Conservation (phyloP, 1,284 basidiomycete genomes). For the Tetrapyrgos nigripes region DNA sequence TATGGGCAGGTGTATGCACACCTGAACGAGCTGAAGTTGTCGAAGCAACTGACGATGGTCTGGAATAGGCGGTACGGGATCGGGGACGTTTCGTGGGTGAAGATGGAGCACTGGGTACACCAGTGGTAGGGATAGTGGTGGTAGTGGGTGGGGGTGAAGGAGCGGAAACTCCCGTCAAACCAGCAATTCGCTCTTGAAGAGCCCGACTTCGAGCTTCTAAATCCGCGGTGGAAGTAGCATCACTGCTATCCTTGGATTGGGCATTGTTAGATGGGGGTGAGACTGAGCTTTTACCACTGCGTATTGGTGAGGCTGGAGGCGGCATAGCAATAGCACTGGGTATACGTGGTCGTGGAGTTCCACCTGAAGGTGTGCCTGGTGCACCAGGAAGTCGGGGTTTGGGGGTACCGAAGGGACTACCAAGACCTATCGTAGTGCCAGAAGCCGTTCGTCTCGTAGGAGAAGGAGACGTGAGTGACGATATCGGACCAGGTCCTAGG, state of each 20-base stretch:
- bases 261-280: conserved; percentile 32
- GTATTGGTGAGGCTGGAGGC: conserved; percentile 67
- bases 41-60: conserved; percentile 20
- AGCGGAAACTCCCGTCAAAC: conserved; percentile 39
- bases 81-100: conserved; percentile 32
- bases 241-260: conserved; percentile 40
- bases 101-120: background rate
- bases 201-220: conserved; percentile 47
- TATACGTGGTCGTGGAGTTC: conserved; percentile 65
- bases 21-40: background rate
- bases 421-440: conserved; percentile 35
- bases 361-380: conserved; percentile 45
- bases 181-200: conserved; percentile 60
- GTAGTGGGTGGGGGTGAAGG: conserved; percentile 10
- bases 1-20: background rate
- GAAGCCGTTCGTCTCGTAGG: conserved; percentile 17
- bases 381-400: conserved; percentile 50
- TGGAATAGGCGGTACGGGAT: conserved; percentile 27
- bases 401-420: conserved; percentile 65
- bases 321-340: conserved; percentile 83
- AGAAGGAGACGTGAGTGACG: conserved; percentile 8
- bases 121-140: conserved; percentile 23
- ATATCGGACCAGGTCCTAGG: conserved; percentile 32
- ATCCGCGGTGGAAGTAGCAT: conserved; percentile 31
- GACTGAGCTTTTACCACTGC: conserved; percentile 25